Percentiles rank a stretch among this genome's conserved stretches.
phyloP scores from a whole-genome alignment of 495 filamentous ascomycete species.

The Aspergillus indologenus region DNA sequence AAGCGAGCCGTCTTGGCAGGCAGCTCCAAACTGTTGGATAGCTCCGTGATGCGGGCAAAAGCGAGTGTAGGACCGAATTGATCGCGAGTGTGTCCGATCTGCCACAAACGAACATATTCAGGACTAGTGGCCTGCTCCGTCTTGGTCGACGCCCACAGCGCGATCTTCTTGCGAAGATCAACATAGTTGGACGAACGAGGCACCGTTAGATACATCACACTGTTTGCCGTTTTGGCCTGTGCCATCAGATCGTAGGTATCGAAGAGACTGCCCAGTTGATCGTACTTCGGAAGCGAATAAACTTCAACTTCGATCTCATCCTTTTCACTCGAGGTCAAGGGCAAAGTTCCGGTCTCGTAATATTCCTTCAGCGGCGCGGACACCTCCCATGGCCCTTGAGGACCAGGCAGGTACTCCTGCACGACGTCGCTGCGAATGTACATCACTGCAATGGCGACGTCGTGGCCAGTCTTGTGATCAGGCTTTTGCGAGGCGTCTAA shows the following conservation, averaged over 20 bases:
- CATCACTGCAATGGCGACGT: constrained; percentile 55
- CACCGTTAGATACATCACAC: constrained; percentile 42
- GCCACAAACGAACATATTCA: constrained; percentile 44
- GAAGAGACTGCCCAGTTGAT: constrained; percentile 38
- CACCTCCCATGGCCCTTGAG: constrained; percentile 42
- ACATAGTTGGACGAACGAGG: constrained; percentile 36
- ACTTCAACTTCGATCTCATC: constrained; percentile 41
- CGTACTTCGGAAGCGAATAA: constrained; percentile 37
- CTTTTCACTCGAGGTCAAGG: constrained; percentile 9
- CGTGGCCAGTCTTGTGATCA: constrained; percentile 50
- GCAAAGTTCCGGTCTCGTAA: constrained; percentile 35
- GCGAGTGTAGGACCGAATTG: constrained; percentile 35
- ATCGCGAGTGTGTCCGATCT: constrained; percentile 39
- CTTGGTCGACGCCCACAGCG: constrained; percentile 29
- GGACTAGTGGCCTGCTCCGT: constrained; percentile 21
- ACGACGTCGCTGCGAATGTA: constrained; percentile 57
- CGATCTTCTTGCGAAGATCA: constrained; percentile 45
- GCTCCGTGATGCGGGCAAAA: constrained; percentile 36
- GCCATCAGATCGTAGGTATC: constrained; percentile 48
- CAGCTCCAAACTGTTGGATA: constrained; percentile 32
- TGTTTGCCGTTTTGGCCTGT: constrained; percentile 35
- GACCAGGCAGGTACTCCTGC: constrained; percentile 39
- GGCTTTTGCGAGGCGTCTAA: constrained; percentile 34
- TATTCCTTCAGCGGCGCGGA: constrained; percentile 34
- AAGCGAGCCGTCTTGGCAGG: constrained; percentile 34